Evolutionary conservation across 2,329 filamentous ascomycete species (phyloP).

Genomic region (Byssothecium circinans): DNA sequence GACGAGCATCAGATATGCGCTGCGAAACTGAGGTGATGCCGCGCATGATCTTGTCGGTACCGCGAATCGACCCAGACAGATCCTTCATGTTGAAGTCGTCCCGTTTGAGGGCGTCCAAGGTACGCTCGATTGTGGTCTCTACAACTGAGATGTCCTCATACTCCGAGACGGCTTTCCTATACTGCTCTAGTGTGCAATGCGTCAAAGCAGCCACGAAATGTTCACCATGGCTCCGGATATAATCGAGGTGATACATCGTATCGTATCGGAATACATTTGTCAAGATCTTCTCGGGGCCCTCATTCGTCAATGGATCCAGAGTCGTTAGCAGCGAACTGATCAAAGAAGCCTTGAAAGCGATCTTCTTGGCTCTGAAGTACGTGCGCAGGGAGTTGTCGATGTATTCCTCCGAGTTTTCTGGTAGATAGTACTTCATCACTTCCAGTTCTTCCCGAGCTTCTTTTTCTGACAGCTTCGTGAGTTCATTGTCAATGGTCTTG

Average conservation of each 20-base stretch:
- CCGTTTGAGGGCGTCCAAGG: conserved; percentile 57
- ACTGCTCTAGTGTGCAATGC: conserved; percentile 75
- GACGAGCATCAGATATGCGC: conserved; percentile 6
- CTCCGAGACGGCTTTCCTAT: conserved; percentile 71
- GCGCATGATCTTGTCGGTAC: conserved; percentile 14
- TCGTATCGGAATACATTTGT: conserved; percentile 64
- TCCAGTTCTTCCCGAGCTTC: conserved; percentile 85
- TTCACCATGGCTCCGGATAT: conserved; percentile 80
- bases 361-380: conserved; percentile 77
- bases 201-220: conserved; percentile 79
- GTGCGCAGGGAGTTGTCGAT: conserved; percentile 88
- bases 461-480: conserved; percentile 82
- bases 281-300: conserved; percentile 75
- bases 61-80: conserved; percentile 76
- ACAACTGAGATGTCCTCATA: conserved; percentile 8
- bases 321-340: conserved; percentile 3
- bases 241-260: conserved; percentile 79
- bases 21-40: not conserved
- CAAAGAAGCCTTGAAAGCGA: conserved; percentile 74
- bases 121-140: conserved; percentile 4
- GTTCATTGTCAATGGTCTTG: conserved; percentile 90
- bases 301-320: conserved; percentile 13
- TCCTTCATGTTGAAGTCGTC: conserved; percentile 83
- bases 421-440: conserved; percentile 86
- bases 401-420: conserved; percentile 65